Conservation (phyloP, 352 stramenopile species). For the Pythium diclinum region DNA sequence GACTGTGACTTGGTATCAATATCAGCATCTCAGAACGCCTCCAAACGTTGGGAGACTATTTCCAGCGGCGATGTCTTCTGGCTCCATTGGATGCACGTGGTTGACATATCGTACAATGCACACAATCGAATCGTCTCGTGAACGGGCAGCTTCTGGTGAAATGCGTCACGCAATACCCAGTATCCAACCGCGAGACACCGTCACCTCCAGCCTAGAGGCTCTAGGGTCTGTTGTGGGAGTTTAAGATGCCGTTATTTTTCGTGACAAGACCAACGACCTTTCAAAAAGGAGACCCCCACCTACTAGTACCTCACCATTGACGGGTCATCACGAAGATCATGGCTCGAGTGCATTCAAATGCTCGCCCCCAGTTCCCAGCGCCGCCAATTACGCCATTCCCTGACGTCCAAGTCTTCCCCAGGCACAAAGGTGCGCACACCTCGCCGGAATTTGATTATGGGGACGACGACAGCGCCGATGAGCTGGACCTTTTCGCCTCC, state of each 20-base stretch:
- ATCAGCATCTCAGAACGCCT: not conserved
- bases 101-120: not conserved
- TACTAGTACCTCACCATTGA: not conserved
- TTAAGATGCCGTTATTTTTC: not conserved
- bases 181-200: not conserved
- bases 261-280: not conserved
- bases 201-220: too few relatives aligned
- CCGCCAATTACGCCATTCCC: constrained; percentile 22
- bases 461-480: constrained; percentile 30
- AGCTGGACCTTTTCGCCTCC: constrained; percentile 38
- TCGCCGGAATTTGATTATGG: constrained; percentile 6
- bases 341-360: not conserved
- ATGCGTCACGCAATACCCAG: not conserved
- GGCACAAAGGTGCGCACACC: not conserved
- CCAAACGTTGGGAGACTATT: not conserved
- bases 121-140: not conserved
- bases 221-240: too few relatives aligned
- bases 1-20: not conserved
- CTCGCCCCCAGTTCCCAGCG: not conserved
- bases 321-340: not conserved
- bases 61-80: not conserved
- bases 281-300: not conserved
- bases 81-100: not conserved
- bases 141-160: not conserved
- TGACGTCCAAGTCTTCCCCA: constrained; percentile 21